A percentile compares a stretch with the other conserved stretches of the same genome.
These are phyloP conservation scores for Aspergillus diversus DNA, from an alignment of 495 filamentous ascomycete genomes.

Conservation along the genomic window DNA sequence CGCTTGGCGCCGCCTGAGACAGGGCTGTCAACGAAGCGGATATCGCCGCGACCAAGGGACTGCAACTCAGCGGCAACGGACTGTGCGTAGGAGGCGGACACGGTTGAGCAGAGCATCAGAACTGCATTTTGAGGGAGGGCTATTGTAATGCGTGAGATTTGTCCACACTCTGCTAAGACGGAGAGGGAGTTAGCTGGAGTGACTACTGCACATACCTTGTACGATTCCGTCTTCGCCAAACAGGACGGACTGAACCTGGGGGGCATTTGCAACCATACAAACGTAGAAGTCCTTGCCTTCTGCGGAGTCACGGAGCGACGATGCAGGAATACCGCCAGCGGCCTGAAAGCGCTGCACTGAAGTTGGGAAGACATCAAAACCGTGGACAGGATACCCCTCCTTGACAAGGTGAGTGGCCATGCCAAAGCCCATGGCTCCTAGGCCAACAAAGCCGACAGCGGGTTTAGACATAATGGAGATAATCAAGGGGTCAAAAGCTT, in stretches of 20 bases:
- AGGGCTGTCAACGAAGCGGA: conserved; percentile 72
- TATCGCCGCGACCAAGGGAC: conserved; percentile 59
- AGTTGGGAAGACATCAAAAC: conserved; percentile 76
- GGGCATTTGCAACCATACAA: conserved; percentile 79
- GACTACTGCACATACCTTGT: conserved; percentile 19
- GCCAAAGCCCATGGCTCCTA: conserved; percentile 88
- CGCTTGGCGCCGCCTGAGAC: conserved; percentile 78
- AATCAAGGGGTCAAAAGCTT: neutral
- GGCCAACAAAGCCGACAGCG: conserved; percentile 74
- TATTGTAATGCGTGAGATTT: conserved; percentile 13
- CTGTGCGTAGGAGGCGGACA: conserved; percentile 67
- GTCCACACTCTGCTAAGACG: neutral
- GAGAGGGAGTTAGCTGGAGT: neutral
- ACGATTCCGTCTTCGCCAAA: conserved; percentile 66
- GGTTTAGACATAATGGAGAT: conserved; percentile 45
- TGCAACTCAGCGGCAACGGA: conserved; percentile 60
- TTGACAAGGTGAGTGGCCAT: conserved; percentile 81
- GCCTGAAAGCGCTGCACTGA: conserved; percentile 69
- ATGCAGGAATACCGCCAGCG: conserved; percentile 64
- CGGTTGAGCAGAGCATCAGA: conserved; percentile 75
- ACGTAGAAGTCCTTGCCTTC: conserved; percentile 63
- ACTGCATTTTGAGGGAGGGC: conserved; percentile 60
- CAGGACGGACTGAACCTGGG: conserved; percentile 68
- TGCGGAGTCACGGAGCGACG: conserved; percentile 66
- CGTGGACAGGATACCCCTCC: conserved; percentile 67